Conservation (phyloP, 345 rosid genomes). For the Nephelium lappaceum region DNA sequence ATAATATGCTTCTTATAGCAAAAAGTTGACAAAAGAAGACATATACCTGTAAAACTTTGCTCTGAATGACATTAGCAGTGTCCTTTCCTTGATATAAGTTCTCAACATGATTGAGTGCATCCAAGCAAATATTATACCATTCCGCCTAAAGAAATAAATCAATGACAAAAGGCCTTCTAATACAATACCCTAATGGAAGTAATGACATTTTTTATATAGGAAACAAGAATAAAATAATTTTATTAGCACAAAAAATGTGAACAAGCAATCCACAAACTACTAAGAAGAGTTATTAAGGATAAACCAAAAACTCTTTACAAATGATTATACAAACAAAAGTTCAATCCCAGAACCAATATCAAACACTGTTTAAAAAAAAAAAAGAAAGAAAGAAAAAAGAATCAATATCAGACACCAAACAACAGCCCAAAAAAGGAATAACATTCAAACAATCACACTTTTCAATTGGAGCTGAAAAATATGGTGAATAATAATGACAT, state of each 20-base stretch:
- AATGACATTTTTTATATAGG: not conserved
- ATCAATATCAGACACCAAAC: too few species aligned
- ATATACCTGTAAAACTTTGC: slow-evolving; percentile 75
- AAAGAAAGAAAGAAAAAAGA: too few species aligned
- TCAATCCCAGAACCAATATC: too few species aligned
- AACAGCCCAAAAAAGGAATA: not conserved
- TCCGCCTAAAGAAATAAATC: slow-evolving; percentile 59
- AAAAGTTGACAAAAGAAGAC: slow-evolving; percentile 14
- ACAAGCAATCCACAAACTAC: too few species aligned
- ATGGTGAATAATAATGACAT: not conserved
- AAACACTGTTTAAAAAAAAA: too few species aligned
- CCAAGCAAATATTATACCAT: slow-evolving; percentile 78
- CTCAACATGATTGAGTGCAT: slow-evolving; percentile 73
- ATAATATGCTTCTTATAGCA: not conserved
- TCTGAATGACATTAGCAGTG: slow-evolving; percentile 65
- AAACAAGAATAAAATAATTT: not conserved
- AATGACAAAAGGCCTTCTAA: slow-evolving; percentile 4
- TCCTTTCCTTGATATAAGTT: slow-evolving; percentile 68
- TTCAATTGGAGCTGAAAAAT: not conserved
- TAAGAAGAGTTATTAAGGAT: too few species aligned
- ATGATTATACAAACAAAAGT: too few species aligned
- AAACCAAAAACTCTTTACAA: too few species aligned
- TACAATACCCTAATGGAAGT: not conserved
- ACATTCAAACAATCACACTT: not conserved
- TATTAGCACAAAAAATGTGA: not conserved